Conservation (phyloP, 2,329 filamentous ascomycete genomes). For the Trichoderma sp. region DNA sequence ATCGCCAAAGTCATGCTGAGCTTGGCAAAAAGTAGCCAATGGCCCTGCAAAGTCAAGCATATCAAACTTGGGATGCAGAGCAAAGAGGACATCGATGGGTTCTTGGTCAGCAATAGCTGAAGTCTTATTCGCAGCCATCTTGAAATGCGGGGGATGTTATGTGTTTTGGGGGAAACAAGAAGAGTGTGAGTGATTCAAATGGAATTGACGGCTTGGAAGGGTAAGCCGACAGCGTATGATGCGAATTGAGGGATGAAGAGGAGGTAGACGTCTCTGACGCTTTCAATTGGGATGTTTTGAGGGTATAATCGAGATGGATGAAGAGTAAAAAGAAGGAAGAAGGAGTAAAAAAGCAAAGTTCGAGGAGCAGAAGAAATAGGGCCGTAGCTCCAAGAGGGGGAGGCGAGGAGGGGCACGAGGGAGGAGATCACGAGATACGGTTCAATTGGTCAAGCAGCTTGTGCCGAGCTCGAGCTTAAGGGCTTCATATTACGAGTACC, state of each 20-base stretch:
- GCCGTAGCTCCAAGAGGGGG: conserved; percentile 26
- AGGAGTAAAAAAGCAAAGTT: conserved; percentile 23
- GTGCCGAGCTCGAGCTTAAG: neutral
- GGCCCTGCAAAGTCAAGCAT: conserved; percentile 60
- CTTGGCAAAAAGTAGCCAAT: conserved; percentile 52
- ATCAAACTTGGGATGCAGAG: conserved; percentile 61
- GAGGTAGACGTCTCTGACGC: conserved; percentile 22
- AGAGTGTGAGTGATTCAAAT: neutral
- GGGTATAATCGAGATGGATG: conserved; percentile 24
- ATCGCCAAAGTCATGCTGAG: conserved; percentile 56
- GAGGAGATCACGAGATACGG: too few species aligned
- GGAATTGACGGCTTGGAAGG: neutral
- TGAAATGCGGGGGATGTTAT: conserved; percentile 36
- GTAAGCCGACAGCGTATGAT: neutral
- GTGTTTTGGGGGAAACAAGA: conserved; percentile 25
- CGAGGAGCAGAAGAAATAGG: conserved; percentile 27
- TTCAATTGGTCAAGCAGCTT: too few species aligned
- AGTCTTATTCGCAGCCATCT: conserved; percentile 59
- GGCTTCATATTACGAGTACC: neutral
- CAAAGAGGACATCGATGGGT: conserved; percentile 61
- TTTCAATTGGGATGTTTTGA: conserved; percentile 24
- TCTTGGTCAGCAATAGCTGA: conserved; percentile 59
- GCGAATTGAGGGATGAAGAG: conserved; percentile 17
- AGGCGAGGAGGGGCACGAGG: conserved; percentile 21
- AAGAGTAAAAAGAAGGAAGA: conserved; percentile 27